Base-by-base conservation (phyloP, 768 basidiomycete species). In the Xerocomus brunneocitrinus region DNA sequence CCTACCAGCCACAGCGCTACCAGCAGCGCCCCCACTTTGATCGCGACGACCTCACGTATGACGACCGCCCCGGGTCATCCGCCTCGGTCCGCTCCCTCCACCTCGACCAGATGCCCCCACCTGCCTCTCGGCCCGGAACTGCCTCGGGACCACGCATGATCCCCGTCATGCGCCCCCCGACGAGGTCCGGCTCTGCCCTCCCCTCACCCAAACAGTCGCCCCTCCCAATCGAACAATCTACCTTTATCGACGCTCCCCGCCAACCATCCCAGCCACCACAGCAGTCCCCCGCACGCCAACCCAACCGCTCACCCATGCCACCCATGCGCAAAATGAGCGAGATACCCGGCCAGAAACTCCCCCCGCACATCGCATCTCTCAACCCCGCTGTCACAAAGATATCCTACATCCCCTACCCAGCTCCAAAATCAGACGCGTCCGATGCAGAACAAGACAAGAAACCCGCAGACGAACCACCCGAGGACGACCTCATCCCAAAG, bases 371-470 rank as follows among this genome's bases (percentile, higher is more conserved):
- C 24, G 67, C 67, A 19, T 56, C 61, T 27, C 65, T 69, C 34
- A 69, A 69, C 24, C 67, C 67, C 4, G 63, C 67, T 1, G 67
- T 69, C 39, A 71, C 67, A 13, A 65, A 56, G 46, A 65, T 69
- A 4, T 54, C 69, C 3, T 69, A 65, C 35, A 59, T 71, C 25
- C 67, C 67, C 5, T 66, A 50, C 22, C 47, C 25, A 10, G 56
- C 56, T n/a, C 58, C 55, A 2, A 50, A 70, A 27, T 7, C 56
- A 10, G 61, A 62, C 40, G 14, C 59, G 4, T 34, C 56, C 14
- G 68, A 71, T 16, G 42, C 44, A 8, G 58, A 67, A 8, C 2
- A 32, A 31, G 65, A 69, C 46, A 69, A 61, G 55, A 65, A 64
- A 40, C 49, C 60, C 22, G 13, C 34, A n/a, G 62, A 60, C 16